Conservation (phyloP, 164 flowering plant species). For the Echeveria elegans region DNA sequence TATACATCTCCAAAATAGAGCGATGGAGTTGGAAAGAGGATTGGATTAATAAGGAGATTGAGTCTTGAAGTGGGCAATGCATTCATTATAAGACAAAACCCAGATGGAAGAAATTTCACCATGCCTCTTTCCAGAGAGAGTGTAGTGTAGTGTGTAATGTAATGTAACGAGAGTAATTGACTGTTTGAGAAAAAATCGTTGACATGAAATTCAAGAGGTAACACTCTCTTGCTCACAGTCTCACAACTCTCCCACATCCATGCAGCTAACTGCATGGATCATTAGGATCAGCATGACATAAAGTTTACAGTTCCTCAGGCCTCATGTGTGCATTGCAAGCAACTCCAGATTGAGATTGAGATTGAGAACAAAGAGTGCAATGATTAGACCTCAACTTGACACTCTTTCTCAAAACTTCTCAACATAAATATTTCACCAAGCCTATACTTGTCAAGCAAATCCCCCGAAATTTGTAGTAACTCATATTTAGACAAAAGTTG, state of each 20-base stretch:
- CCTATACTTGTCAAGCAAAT: too few relatives aligned
- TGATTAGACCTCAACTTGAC: conserved; percentile 3
- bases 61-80: conserved; percentile 7
- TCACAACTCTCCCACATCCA: conserved; percentile 3
- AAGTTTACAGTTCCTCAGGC: not conserved
- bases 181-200: conserved; percentile 3
- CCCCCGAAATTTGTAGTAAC: too few relatives aligned
- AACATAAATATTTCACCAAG: too few relatives aligned
- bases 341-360: not conserved
- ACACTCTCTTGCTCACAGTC: not conserved
- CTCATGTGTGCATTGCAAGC: not conserved
- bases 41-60: not conserved
- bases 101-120: not conserved
- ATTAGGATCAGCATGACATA: conserved; percentile 4
- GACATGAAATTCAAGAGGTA: not conserved
- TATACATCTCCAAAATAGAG: not conserved
- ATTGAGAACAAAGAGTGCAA: not conserved
- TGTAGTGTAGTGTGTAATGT: too few relatives aligned
- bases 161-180: not conserved
- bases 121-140: too few relatives aligned
- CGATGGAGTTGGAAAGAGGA: not conserved
- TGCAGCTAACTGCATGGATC: conserved; percentile 3
- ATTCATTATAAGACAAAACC: conserved; percentile 4
- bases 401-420: not conserved
- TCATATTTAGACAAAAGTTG: too few relatives aligned